phyloP scores from a whole-genome alignment of 2,329 filamentous ascomycete genomes.

The Botrytis elliptica region DNA sequence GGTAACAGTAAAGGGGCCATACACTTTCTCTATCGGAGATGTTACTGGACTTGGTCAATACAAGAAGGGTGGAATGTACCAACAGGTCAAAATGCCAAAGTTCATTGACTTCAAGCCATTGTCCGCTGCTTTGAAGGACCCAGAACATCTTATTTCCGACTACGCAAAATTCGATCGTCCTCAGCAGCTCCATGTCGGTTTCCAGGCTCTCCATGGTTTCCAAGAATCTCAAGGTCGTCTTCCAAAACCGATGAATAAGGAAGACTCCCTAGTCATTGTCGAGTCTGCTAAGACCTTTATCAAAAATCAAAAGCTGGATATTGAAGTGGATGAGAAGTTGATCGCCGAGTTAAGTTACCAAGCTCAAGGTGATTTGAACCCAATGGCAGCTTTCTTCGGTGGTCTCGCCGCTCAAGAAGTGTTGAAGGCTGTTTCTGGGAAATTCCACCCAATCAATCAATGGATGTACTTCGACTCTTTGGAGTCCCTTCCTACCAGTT shows the following conservation, averaged over 20 bases:
- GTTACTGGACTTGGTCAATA: conserved; percentile 86
- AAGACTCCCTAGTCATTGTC: conserved; percentile 76
- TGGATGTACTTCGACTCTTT: conserved; percentile 98
- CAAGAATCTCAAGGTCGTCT: conserved; percentile 70
- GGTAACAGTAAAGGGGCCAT: conserved; percentile 90
- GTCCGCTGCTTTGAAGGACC: conserved; percentile 74
- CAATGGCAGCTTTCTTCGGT: conserved; percentile 94
- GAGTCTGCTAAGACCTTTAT: conserved; percentile 74
- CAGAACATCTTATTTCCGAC: conserved; percentile 88
- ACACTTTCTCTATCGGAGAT: conserved; percentile 96
- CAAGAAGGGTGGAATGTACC: conserved; percentile 82
- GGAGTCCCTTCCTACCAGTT: conserved; percentile 82
- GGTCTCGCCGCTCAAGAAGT: conserved; percentile 92
- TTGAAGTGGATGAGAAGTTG: conserved; percentile 89
- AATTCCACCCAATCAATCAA: conserved; percentile 93
- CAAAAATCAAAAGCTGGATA: conserved; percentile 69
- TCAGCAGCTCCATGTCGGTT: conserved; percentile 84
- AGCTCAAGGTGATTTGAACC: conserved; percentile 83
- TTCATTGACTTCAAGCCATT: conserved; percentile 84
- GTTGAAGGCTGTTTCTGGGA: conserved; percentile 94
- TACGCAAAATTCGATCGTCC: conserved; percentile 98
- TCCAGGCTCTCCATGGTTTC: conserved; percentile 90
- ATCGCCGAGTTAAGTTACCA: conserved; percentile 93
- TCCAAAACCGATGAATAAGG: conserved; percentile 79
- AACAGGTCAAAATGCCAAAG: conserved; percentile 98